Base-by-base conservation (phyloP, 2,329 filamentous ascomycete species). In the Trichophyton benhamiae region DNA sequence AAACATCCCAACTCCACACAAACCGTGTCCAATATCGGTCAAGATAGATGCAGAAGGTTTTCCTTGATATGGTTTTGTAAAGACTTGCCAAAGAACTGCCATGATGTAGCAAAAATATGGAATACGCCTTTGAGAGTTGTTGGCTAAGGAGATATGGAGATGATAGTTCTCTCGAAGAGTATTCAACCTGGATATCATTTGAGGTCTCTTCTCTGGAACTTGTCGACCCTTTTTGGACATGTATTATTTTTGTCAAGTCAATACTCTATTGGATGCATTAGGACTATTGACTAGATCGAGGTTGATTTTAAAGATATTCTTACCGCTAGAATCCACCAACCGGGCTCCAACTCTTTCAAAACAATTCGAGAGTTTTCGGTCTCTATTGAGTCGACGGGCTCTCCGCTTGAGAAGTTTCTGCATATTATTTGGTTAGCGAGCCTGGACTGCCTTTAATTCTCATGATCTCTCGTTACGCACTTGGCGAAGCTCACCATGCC, bases 261-360 rank as follows among this genome's bases (percentile, higher is more conserved):
- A 96, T 84, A 57, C 87, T 89, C 86, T 91, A 62, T 58, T 44
- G 13, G 30, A 33, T 49, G 30, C 7, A 36, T 25, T 58, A 25
- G 44, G 8, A 36, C 41, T 25, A 52, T 20, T 46, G 58, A 15
- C 20, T 25, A 25, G 53, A 57, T 30, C 36, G n/a, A 60, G 20
- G 27, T 2, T 7, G 22, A 4, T 8, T 3, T 60, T 44, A n/a
- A 38, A 38, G n/a, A 30, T 7, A 63, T 33, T 76, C 88, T 70
- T 79, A 95, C 91, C 64, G 90, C 91, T 63, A 97, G 78, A 64
- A 97, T 86, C 95, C 95, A 99, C 94, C 94, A 99, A 33, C 88
- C 88, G 15, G 83, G 78, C 73, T 99, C 92, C 65, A 99, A 76
- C 77, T 99, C 91, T 68, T 90, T 85, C 52, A 96, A 77, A 38